These are phyloP conservation scores for Penstemon eatonii DNA, from an alignment of 257 asterid genomes.

Conservation along the genomic window DNA sequence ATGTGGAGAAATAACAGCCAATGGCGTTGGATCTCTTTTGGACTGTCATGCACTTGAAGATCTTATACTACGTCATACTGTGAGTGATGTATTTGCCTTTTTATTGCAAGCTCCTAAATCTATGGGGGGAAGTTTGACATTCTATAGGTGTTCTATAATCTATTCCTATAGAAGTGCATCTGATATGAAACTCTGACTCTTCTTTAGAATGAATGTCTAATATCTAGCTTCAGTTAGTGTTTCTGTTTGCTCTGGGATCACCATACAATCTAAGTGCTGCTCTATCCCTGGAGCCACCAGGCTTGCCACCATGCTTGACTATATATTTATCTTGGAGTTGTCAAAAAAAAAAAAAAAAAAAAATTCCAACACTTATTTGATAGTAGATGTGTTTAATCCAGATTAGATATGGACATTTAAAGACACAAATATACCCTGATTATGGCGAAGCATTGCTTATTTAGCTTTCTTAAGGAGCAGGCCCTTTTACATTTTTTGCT, in stretches of 20 bases:
- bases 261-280: neutral
- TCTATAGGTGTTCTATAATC: neutral
- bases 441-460: too few species aligned
- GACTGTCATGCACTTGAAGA: constrained; percentile 85
- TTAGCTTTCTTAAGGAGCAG: too few species aligned
- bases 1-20: constrained; percentile 71
- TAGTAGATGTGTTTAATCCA: too few species aligned
- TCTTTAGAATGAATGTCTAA: too few species aligned
- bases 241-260: neutral
- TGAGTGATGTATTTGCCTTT: constrained; percentile 38
- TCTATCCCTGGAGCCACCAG: neutral
- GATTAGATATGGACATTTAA: too few species aligned
- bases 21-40: constrained; percentile 62
- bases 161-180: neutral
- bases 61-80: constrained; percentile 69
- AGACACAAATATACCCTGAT: too few species aligned
- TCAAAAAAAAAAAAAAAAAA: too few species aligned
- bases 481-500: too few species aligned
- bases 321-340: neutral
- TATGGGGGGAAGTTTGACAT: neutral
- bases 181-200: neutral
- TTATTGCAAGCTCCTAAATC: constrained; percentile 7
- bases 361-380: neutral
- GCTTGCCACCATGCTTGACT: neutral
- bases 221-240: neutral